A percentile compares a stretch with the other conserved stretches of the same genome.
These are phyloP conservation scores for Vitrella brassicaformis DNA, from an alignment of 73 alveolate genomes.

Conservation along the genomic window DNA sequence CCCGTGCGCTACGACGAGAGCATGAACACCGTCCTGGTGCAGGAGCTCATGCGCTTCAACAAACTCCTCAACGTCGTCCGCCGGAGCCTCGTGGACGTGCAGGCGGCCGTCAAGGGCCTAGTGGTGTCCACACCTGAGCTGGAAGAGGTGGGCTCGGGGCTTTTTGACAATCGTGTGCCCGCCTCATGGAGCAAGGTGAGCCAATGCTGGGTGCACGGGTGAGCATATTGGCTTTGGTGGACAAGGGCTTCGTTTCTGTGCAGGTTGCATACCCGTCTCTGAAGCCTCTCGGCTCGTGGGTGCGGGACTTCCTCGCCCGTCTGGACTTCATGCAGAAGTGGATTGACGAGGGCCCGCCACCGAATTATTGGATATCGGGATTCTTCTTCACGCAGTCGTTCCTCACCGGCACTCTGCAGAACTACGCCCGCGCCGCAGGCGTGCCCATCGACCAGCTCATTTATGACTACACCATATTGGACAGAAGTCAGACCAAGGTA, in stretches of 20 bases:
- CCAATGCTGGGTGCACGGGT: too few relatives aligned
- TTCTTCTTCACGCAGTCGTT: constrained; percentile 97
- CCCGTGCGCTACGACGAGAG: constrained; percentile 96
- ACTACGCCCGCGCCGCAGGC: constrained; percentile 76
- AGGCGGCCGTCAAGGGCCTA: constrained; percentile 60
- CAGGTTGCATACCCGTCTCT: constrained; percentile 88
- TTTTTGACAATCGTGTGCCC: constrained; percentile 89
- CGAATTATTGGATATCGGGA: constrained; percentile 88
- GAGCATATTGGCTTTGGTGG: constrained; percentile 65
- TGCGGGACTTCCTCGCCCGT: constrained; percentile 87
- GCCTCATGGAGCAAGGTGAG: constrained; percentile 78
- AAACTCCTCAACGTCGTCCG: constrained; percentile 69
- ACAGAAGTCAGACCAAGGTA: neutral
- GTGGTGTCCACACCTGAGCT: constrained; percentile 95
- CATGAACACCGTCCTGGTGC: constrained; percentile 93
- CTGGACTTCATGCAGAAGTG: constrained; percentile 92
- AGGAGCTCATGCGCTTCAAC: constrained; percentile 94
- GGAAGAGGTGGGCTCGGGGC: constrained; percentile 82
- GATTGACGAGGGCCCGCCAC: constrained; percentile 86
- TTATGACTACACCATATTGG: neutral
- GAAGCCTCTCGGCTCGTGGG: constrained; percentile 98
- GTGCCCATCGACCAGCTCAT: neutral
- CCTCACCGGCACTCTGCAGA: constrained; percentile 96
- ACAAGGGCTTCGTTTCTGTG: constrained; percentile 90
- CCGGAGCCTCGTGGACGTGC: constrained; percentile 58